phyloP scores from a whole-genome alignment of 169 alveolate genomes.

The Theileria orientalis region DNA sequence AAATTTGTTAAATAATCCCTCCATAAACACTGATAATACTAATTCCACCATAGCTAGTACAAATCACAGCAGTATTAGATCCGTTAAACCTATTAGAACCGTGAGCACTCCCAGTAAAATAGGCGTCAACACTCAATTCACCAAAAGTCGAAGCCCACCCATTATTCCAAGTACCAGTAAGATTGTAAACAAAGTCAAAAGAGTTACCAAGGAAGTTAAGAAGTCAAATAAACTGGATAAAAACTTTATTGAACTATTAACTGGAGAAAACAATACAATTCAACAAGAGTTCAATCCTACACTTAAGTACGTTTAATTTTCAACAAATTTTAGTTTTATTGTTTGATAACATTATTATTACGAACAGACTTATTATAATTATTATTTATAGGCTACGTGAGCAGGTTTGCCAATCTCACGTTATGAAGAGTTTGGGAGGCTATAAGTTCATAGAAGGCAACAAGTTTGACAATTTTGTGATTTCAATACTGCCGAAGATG shows the following conservation, averaged over 20 bases:
- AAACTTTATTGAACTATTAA: slow-evolving; percentile 51
- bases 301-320: slow-evolving; percentile 15
- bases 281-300: slow-evolving; percentile 22
- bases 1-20: slow-evolving; percentile 22
- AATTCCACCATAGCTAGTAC: not conserved
- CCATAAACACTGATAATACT: not conserved
- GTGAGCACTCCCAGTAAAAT: no score
- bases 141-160: no score
- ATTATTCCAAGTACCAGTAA: no score
- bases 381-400: slow-evolving; percentile 34
- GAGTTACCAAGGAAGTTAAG: not conserved
- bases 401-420: slow-evolving; percentile 55
- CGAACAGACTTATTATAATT: no score
- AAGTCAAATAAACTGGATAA: not conserved
- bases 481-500: slow-evolving; percentile 49
- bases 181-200: no score
- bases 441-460: slow-evolving; percentile 52
- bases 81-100: no score
- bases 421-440: slow-evolving; percentile 65
- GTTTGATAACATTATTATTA: no score
- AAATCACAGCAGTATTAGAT: no score
- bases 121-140: no score
- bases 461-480: slow-evolving; percentile 49
- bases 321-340: not conserved
- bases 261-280: slow-evolving; percentile 44